Percentiles rank a stretch among this genome's conserved stretches.
phyloP scores from a whole-genome alignment of 495 filamentous ascomycete species.

The Talaromyces stipitatus region DNA sequence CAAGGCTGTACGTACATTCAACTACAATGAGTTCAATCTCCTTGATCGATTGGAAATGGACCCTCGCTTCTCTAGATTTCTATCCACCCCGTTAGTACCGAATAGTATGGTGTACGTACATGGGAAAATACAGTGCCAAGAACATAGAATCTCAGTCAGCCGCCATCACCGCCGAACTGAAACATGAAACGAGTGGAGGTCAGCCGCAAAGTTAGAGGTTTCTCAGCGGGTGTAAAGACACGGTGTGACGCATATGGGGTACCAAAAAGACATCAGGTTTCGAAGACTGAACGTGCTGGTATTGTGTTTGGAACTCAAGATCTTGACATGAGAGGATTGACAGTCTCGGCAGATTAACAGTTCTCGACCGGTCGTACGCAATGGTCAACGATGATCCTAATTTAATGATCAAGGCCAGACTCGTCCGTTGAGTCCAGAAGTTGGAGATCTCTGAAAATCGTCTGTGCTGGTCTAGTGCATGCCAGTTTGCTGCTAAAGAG shows the following conservation, averaged over 20 bases:
- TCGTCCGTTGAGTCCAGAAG: background rate
- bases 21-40: background rate
- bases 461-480: background rate
- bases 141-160: background rate
- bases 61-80: background rate
- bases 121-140: background rate
- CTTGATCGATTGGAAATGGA: background rate
- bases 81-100: background rate
- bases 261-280: too few relatives aligned
- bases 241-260: too few relatives aligned
- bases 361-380: background rate
- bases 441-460: background rate
- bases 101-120: background rate
- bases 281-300: too few relatives aligned
- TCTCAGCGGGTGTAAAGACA: background rate
- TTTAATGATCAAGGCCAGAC: background rate
- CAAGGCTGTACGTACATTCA: background rate
- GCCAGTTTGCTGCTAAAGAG: background rate
- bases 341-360: background rate
- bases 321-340: background rate
- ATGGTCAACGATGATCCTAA: background rate
- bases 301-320: background rate
- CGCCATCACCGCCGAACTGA: background rate
- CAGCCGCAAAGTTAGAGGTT: background rate
- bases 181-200: background rate